A percentile compares a stretch with the other conserved stretches of the same genome.
phyloP scores from a whole-genome alignment of 2,329 filamentous ascomycete species.

The Monilinia laxa region DNA sequence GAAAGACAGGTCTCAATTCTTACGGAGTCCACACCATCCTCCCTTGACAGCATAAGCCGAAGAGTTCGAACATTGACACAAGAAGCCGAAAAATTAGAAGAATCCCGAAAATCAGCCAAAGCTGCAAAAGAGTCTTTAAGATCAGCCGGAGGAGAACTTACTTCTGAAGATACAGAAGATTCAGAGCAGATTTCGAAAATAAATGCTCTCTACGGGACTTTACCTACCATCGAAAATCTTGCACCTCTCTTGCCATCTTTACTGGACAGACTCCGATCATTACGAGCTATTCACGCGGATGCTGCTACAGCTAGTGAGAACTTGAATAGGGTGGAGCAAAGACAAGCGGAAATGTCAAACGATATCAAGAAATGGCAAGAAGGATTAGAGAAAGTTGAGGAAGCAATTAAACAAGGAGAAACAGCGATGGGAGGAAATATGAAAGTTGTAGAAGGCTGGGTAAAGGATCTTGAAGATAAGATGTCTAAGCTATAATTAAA shows the following conservation, averaged over 20 bases:
- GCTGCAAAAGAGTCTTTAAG: conserved; percentile 58
- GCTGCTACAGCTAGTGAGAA: conserved; percentile 79
- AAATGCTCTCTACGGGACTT: conserved; percentile 83
- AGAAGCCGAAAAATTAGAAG: conserved; percentile 71
- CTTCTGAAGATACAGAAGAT: conserved; percentile 52
- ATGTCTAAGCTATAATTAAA: conserved; percentile 52
- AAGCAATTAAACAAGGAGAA: conserved; percentile 68
- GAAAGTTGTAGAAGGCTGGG: conserved; percentile 83
- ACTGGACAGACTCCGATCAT: conserved; percentile 78
- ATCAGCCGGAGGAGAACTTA: conserved; percentile 42
- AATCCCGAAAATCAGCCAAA: conserved; percentile 62
- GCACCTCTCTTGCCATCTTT: conserved; percentile 81
- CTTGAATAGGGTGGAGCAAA: conserved; percentile 72
- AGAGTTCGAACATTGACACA: conserved; percentile 67
- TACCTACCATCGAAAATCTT: conserved; percentile 85
- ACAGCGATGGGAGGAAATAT: conserved; percentile 74
- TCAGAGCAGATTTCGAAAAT: conserved; percentile 80
- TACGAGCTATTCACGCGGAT: conserved; percentile 81
- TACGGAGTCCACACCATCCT: conserved; percentile 68
- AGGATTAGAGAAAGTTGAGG: conserved; percentile 76
- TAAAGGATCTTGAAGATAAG: conserved; percentile 79
- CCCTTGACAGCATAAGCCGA: conserved; percentile 69
- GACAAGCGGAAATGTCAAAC: conserved; percentile 76
- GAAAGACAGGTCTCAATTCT: conserved; percentile 78
- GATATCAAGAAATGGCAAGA: conserved; percentile 87